Percentiles rank a stretch among this genome's conserved stretches.
Conservation (phyloP, 768 basidiomycete species). For the Lactarius trivialis region DNA sequence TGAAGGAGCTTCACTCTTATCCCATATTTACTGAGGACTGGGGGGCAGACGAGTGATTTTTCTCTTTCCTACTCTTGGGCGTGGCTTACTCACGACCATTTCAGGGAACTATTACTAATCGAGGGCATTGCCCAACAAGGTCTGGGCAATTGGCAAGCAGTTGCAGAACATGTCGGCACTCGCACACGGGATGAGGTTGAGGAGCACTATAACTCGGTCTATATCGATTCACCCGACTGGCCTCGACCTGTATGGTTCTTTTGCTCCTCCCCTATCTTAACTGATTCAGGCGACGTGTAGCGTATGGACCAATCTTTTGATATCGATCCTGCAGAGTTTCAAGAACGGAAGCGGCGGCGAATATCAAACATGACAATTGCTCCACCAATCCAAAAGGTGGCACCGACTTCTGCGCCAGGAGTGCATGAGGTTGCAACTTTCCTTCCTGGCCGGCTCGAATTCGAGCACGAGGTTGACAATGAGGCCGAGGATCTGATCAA, state of each 20-base stretch:
- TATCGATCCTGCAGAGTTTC: conserved; percentile 76
- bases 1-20: conserved; percentile 89
- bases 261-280: conserved; percentile 10
- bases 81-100: conserved; percentile 7
- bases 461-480: conserved; percentile 96
- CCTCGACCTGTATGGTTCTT: conserved; percentile 62
- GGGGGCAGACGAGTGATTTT: conserved; percentile 91
- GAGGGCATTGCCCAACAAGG: conserved; percentile 86
- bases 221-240: conserved; percentile 72
- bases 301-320: conserved; percentile 55
- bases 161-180: conserved; percentile 91
- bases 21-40: conserved; percentile 94
- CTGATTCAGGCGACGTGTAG: conserved; percentile 22
- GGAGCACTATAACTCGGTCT: conserved; percentile 77
- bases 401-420: conserved; percentile 84
- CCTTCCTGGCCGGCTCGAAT: conserved; percentile 95
- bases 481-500: conserved; percentile 95
- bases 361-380: conserved; percentile 69
- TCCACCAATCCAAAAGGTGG: conserved; percentile 55
- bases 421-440: conserved; percentile 90
- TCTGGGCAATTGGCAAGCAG: conserved; percentile 94
- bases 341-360: conserved; percentile 79
- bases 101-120: conserved; percentile 80
- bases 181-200: conserved; percentile 92
- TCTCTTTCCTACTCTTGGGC: neutral